phyloP scores from a whole-genome alignment of 768 basidiomycete species.

The Tulasnella sp. region DNA sequence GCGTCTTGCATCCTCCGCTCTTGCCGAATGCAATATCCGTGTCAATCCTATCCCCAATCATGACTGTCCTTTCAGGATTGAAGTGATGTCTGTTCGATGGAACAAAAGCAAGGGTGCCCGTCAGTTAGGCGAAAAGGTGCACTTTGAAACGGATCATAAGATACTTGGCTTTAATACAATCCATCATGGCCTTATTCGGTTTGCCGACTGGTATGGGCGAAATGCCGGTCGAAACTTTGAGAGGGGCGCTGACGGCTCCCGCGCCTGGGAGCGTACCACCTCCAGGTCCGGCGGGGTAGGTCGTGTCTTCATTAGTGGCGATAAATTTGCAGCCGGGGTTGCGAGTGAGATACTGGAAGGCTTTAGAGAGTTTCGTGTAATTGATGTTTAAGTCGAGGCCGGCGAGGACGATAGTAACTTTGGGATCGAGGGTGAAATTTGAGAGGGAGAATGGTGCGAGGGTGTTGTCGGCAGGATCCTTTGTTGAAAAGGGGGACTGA shows the following conservation, averaged over 20 bases:
- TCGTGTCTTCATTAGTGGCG: slow-evolving; percentile 86
- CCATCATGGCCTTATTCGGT: slow-evolving; percentile 82
- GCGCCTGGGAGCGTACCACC: slow-evolving; percentile 70
- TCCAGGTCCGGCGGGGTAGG: slow-evolving; percentile 48
- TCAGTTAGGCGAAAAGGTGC: background rate
- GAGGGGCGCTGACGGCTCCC: slow-evolving; percentile 71
- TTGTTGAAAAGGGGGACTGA: slow-evolving; percentile 9
- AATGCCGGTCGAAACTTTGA: slow-evolving; percentile 56
- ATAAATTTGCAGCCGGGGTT: slow-evolving; percentile 74
- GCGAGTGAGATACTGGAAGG: slow-evolving; percentile 76
- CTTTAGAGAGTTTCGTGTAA: slow-evolving; percentile 90
- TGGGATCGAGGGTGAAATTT: slow-evolving; percentile 56
- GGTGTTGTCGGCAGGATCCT: slow-evolving; percentile 80
- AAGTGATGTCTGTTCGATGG: slow-evolving; percentile 52
- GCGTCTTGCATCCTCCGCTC: slow-evolving; percentile 69
- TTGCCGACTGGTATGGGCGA: slow-evolving; percentile 79
- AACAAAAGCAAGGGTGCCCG: background rate
- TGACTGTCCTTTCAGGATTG: slow-evolving; percentile 76
- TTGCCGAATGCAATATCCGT: slow-evolving; percentile 94
- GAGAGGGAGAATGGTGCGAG: slow-evolving; percentile 54
- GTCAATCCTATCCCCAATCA: slow-evolving; percentile 91
- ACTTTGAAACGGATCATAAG: too few relatives aligned
- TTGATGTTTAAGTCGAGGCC: slow-evolving; percentile 79
- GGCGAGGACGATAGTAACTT: slow-evolving; percentile 86
- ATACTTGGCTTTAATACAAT: slow-evolving; percentile 75